phyloP scores from a whole-genome alignment of 306 rosid genomes.

The Lathyrus oleraceus region DNA sequence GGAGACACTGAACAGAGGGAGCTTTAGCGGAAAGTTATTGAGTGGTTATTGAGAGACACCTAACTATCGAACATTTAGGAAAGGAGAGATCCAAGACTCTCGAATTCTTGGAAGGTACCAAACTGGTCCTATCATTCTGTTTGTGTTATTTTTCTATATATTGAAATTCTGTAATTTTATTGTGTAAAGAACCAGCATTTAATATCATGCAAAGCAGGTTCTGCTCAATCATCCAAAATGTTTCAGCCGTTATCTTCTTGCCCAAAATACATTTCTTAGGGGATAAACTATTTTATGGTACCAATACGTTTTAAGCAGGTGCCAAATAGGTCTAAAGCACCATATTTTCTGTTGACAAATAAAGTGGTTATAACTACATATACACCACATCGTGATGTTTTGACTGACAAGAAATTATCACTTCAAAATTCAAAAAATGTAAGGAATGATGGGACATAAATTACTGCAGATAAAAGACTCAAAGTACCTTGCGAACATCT shows the following conservation, averaged over 20 bases:
- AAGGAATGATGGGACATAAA: conserved; percentile 10
- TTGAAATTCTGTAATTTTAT: too few relatives aligned
- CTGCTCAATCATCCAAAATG: conserved; percentile 10
- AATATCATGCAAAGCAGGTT: conserved; percentile 2
- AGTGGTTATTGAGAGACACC: too few relatives aligned
- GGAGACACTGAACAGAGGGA: too few relatives aligned
- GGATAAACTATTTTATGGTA: conserved; percentile 12
- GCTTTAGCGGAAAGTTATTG: too few relatives aligned
- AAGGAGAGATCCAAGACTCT: too few relatives aligned
- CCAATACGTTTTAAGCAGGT: neutral
- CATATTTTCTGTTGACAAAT: neutral
- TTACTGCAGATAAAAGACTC: conserved; percentile 18
- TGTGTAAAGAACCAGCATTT: too few relatives aligned
- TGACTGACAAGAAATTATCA: conserved; percentile 1
- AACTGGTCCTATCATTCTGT: too few relatives aligned
- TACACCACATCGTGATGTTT: neutral
- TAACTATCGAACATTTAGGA: too few relatives aligned
- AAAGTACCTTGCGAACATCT: conserved; percentile 94
- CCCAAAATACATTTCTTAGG: neutral
- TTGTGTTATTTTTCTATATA: too few relatives aligned
- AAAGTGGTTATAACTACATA: neutral
- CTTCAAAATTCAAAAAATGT: neutral
- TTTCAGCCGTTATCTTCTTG: neutral
- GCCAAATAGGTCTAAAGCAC: conserved; percentile 24
- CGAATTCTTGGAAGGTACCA: too few relatives aligned